phyloP scores from a whole-genome alignment of 495 filamentous ascomycete species.

The Cairneyella variabilis region DNA sequence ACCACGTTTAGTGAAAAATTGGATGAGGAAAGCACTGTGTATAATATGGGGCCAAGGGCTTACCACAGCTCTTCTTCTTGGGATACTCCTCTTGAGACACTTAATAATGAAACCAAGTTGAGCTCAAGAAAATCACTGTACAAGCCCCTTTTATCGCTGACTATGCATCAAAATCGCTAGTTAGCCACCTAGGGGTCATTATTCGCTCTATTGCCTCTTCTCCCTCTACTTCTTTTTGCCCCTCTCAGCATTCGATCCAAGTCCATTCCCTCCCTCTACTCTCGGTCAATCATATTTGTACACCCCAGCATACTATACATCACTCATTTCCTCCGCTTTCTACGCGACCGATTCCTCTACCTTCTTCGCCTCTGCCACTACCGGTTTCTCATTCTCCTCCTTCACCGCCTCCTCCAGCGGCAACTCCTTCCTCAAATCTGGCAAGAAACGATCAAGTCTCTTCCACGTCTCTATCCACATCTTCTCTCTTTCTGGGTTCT shows the following conservation, averaged over 20 bases:
- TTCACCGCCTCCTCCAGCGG: not conserved
- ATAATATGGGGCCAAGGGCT: no score
- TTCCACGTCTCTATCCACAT: constrained; percentile 83
- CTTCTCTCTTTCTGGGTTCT: constrained; percentile 52
- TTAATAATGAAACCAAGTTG: not conserved
- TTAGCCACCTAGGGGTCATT: not conserved
- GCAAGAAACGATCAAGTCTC: constrained; percentile 84
- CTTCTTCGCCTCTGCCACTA: not conserved
- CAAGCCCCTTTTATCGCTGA: not conserved
- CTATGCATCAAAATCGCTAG: not conserved
- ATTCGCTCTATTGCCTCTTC: not conserved
- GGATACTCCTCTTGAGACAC: not conserved
- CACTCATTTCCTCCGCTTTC: not conserved
- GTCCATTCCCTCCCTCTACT: not conserved
- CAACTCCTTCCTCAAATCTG: constrained; percentile 57
- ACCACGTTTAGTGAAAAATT: no score
- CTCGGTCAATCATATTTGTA: not conserved
- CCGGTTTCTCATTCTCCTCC: not conserved
- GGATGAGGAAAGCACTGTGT: no score
- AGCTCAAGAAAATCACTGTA: not conserved
- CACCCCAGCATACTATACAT: not conserved
- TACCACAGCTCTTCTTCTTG: no score
- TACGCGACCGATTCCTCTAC: not conserved
- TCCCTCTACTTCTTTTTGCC: not conserved
- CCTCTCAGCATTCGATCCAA: not conserved